Evolutionary conservation across 2,329 filamentous ascomycete genomes (phyloP).

Genomic region (Clathrospora elynae): DNA sequence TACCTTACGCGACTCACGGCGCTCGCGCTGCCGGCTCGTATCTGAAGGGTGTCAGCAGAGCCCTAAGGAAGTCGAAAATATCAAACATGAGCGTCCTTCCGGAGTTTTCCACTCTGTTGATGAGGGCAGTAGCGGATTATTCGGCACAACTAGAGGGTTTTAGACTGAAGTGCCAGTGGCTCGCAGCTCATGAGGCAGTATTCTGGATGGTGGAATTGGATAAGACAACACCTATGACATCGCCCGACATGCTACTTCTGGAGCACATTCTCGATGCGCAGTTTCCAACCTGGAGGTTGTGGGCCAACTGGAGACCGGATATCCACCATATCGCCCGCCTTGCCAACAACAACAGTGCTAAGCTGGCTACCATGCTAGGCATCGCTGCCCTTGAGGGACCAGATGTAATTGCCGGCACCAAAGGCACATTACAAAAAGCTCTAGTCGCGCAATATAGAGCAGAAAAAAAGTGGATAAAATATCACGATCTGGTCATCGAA

Average conservation of each 20-base stretch:
- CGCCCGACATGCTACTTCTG: conserved; percentile 18
- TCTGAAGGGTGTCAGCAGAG: conserved; percentile 29
- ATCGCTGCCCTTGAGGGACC: conserved; percentile 40
- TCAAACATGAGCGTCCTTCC: conserved; percentile 26
- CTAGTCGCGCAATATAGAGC: conserved; percentile 28
- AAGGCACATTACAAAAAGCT: conserved; percentile 29
- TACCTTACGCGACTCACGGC: conserved; percentile 34
- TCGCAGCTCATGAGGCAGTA: conserved; percentile 24
- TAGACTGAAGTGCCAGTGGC: conserved; percentile 32
- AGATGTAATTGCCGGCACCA: conserved; percentile 28
- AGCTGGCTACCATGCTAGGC: conserved; percentile 27
- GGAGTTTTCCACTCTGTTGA: conserved; percentile 29
- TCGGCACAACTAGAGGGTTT: conserved; percentile 34
- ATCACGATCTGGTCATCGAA: conserved; percentile 27
- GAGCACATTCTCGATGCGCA: conserved; percentile 33
- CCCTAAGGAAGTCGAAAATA: conserved; percentile 19
- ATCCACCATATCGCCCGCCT: conserved; percentile 19
- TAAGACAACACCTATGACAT: conserved; percentile 9
- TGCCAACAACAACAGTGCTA: conserved; percentile 17
- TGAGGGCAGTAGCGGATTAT: conserved; percentile 29
- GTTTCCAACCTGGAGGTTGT: conserved; percentile 37
- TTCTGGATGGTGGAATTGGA: conserved; percentile 30
- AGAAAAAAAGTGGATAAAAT: conserved; percentile 20
- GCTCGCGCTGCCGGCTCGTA: conserved; percentile 29
- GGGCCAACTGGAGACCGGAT: conserved; percentile 40